Evolutionary conservation across 805 yeast genomes (phyloP), one percentile per base, ranked within the genome.

Genomic region (Cyberlindnera sargentensis): DNA sequence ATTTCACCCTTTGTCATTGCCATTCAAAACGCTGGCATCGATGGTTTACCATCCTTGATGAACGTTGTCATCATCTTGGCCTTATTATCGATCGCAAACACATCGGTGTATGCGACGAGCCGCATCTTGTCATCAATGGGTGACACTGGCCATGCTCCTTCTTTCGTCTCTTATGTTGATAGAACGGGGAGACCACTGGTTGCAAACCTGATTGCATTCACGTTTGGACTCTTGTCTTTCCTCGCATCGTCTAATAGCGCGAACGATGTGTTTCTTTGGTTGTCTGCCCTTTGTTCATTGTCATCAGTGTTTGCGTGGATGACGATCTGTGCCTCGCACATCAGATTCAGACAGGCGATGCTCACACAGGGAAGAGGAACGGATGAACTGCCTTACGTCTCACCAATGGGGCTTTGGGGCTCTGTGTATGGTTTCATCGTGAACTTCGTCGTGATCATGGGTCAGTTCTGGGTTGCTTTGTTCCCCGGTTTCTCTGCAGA

Each of bases 1-100:
- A 85, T 89, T 9, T 83, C 90, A 11, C 91, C 93, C n/a, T 84
- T 83, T 55, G 90, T 84, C 41, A 77, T 84, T 64, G 86, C 91
- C 34, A 75, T 82, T 43, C 66, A 60, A 31, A 68, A 71, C 38
- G 84, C 83, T 28, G 84, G 84, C 43, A 78, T 80, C 49, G 66
- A 62, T 34, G 81, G 74, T 6, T 65, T 79, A 48, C 75, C 79
- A 53, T 81, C 78, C 51, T 76, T 80, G 48, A 70, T 80, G 53
- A 80, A 80, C 54, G 85, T 75, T 8, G 75, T 72, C 42, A 76
- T 80, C 51, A 64, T 80, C 57, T 68, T 80, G 3, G 78, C 84
- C 37, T 83, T 83, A 9, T 66, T 68, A 54, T 69, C 74, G 20
- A 67, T 70, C 6, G 68, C 65, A 38, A 65, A 65, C 45, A 74